Evolutionary conservation across 2,329 filamentous ascomycete genomes (phyloP).

Genomic region (Sclerotinia borealis): DNA sequence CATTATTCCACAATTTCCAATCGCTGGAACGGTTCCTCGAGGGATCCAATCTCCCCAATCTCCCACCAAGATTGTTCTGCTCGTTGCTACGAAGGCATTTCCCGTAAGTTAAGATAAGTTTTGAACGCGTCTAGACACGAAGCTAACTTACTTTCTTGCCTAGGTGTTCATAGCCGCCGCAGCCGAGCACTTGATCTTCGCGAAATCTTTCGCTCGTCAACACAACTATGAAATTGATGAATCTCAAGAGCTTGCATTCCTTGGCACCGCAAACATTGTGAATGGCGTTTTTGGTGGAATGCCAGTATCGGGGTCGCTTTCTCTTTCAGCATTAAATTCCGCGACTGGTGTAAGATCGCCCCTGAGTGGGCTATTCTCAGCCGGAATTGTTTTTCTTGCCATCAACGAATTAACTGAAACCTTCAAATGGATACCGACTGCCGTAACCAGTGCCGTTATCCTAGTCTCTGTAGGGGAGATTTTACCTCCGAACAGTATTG

Average conservation of each 20-base stretch:
- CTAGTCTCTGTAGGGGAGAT: constrained; percentile 4
- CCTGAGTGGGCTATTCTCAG: constrained; percentile 53
- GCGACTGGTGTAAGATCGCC: constrained; percentile 57
- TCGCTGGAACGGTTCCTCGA: neutral
- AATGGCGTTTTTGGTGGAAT: constrained; percentile 61
- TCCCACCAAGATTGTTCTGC: neutral
- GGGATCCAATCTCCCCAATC: neutral
- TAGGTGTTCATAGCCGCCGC: constrained; percentile 45
- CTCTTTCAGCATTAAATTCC: constrained; percentile 61
- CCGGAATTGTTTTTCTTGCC: constrained; percentile 54
- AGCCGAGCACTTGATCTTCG: constrained; percentile 60
- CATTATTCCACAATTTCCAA: neutral
- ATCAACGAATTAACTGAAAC: constrained; percentile 56
- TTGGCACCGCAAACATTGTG: constrained; percentile 56
- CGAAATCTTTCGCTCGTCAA: constrained; percentile 54
- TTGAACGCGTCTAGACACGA: neutral
- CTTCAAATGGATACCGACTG: constrained; percentile 63
- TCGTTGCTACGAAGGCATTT: constrained; percentile 38
- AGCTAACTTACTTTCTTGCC: neutral
- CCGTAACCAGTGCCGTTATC: constrained; percentile 59
- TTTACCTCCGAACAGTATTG: neutral
- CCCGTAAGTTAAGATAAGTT: constrained; percentile 22
- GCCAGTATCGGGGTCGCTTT: constrained; percentile 61
- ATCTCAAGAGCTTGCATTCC: constrained; percentile 59
- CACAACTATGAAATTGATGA: constrained; percentile 59